A percentile compares a stretch with the other conserved stretches of the same genome.
Evolutionary conservation across 306 rosid genomes (phyloP).

Genomic region (Vigna trinervia): DNA sequence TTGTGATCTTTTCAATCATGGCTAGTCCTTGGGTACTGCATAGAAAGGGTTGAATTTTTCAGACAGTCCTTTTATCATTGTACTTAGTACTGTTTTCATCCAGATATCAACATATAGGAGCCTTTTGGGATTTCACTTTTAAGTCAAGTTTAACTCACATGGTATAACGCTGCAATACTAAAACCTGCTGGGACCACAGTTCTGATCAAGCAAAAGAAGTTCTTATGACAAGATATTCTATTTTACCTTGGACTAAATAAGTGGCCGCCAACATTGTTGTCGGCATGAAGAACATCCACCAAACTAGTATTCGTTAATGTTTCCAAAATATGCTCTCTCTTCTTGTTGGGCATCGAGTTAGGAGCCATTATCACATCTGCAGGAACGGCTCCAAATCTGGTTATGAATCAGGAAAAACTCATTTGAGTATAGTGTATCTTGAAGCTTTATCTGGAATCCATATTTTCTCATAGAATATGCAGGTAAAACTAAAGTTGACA

Average conservation of each 20-base stretch:
- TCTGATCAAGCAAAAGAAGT: not conserved
- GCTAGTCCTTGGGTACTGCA: conserved; percentile 44
- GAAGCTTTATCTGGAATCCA: not conserved
- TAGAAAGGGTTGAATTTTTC: conserved; percentile 14
- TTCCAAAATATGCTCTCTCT: conserved; percentile 40
- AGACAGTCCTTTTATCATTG: not conserved
- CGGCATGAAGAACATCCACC: conserved; percentile 26
- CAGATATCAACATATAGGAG: not conserved
- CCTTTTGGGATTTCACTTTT: conserved; percentile 11
- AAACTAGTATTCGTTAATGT: conserved; percentile 39
- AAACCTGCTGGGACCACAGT: not conserved
- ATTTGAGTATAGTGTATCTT: not conserved
- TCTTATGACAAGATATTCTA: not conserved
- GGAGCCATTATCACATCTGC: conserved; percentile 50
- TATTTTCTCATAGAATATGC: not conserved
- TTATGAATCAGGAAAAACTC: conserved; percentile 6
- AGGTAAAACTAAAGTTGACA: not conserved
- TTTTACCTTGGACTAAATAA: conserved; percentile 47
- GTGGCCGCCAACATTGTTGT: conserved; percentile 19
- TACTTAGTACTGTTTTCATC: conserved; percentile 5
- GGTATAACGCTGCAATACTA: not conserved
- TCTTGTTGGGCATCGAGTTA: conserved; percentile 45
- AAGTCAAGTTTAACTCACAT: conserved; percentile 2
- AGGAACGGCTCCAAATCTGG: conserved; percentile 49
- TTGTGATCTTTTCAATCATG: conserved; percentile 37